Conservation (phyloP, 1,139 yeast genomes). For the Arxiozyma bovina region DNA sequence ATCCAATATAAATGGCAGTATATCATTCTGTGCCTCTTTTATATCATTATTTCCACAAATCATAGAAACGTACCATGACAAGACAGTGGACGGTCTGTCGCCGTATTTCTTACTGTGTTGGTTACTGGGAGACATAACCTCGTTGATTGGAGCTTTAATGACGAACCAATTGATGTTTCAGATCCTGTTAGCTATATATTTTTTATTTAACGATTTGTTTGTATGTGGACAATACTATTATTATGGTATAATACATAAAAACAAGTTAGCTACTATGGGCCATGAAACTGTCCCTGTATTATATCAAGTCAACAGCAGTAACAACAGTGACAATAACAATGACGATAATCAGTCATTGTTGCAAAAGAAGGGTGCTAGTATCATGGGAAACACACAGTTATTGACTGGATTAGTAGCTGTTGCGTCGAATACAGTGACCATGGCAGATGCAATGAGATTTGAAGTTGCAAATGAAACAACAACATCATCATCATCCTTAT, state of each 20-base stretch:
- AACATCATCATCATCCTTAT: background rate
- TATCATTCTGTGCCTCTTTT: slow-evolving; percentile 60
- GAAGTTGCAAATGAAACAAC: slow-evolving; percentile 1
- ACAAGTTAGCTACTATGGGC: slow-evolving; percentile 32
- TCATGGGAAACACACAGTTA: background rate
- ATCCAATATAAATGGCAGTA: slow-evolving; percentile 37
- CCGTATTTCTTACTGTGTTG: slow-evolving; percentile 67
- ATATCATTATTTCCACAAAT: slow-evolving; percentile 89
- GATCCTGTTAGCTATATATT: slow-evolving; percentile 62
- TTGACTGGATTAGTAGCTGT: background rate
- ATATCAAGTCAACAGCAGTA: slow-evolving; percentile 1
- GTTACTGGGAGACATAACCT: slow-evolving; percentile 78
- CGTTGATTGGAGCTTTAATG: slow-evolving; percentile 68
- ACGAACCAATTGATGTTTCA: slow-evolving; percentile 76
- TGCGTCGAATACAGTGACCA: slow-evolving; percentile 2
- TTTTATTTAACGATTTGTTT: slow-evolving; percentile 60
- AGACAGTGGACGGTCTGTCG: slow-evolving; percentile 83
- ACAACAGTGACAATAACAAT: background rate
- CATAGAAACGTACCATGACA: slow-evolving; percentile 58
- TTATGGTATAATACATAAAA: slow-evolving; percentile 41
- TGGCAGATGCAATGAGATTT: slow-evolving; percentile 7
- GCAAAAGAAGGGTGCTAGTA: background rate
- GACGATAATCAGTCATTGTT: background rate
- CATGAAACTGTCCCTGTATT: slow-evolving; percentile 29
- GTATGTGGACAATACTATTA: slow-evolving; percentile 71